phyloP scores from a whole-genome alignment of 208 protist genomes.

The Jaenimonas drosophilae region DNA sequence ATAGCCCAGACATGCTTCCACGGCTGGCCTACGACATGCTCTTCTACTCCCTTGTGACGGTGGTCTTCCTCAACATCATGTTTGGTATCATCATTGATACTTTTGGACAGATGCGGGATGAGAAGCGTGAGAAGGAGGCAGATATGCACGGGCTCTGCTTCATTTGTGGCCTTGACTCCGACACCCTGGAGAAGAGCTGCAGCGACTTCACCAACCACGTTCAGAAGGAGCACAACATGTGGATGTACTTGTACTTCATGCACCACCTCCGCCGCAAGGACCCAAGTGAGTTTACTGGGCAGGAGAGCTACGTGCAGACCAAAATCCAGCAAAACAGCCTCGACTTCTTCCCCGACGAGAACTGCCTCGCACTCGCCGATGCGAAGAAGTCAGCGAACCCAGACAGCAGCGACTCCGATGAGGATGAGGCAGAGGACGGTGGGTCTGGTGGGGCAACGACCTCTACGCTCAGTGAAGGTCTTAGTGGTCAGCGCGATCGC shows the following conservation, averaged over 20 bases:
- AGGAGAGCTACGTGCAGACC: conserved; percentile 71
- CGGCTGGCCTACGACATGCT: conserved; percentile 80
- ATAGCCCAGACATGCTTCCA: conserved; percentile 21
- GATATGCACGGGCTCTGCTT: conserved; percentile 88
- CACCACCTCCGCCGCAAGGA: conserved; percentile 79
- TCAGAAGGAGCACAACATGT: conserved; percentile 91
- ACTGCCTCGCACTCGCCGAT: conserved; percentile 34
- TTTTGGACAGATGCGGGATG: conserved; percentile 85
- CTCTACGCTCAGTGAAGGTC: not conserved
- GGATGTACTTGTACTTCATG: conserved; percentile 93
- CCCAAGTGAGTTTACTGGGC: conserved; percentile 64
- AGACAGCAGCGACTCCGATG: conserved; percentile 9
- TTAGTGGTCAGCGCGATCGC: not conserved
- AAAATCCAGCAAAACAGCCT: conserved; percentile 43
- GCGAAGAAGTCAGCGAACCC: not conserved
- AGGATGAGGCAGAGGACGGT: conserved; percentile 14
- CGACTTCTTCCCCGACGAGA: conserved; percentile 68
- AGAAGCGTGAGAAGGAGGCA: conserved; percentile 60
- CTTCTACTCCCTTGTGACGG: conserved; percentile 90
- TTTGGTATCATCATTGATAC: conserved; percentile 95
- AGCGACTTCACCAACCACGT: conserved; percentile 84
- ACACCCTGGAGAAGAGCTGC: conserved; percentile 64
- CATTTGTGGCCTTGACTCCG: conserved; percentile 85
- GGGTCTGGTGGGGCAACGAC: too few species aligned
- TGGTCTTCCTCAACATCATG: conserved; percentile 92